phyloP scores from a whole-genome alignment of 2,329 filamentous ascomycete species.

The Alternaria sp. region DNA sequence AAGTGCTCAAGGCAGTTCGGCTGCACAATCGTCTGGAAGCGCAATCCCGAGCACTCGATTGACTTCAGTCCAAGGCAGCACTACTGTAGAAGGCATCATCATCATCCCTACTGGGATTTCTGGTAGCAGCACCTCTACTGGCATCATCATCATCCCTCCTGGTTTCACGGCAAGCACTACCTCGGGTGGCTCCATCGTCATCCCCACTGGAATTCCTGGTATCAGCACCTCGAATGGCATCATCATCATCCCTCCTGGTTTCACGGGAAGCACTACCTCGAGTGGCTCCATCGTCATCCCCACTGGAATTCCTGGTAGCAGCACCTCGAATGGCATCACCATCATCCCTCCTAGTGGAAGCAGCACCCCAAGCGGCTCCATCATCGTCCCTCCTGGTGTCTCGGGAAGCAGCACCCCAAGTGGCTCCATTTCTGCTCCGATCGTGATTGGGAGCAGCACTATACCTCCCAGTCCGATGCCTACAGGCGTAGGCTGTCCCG shows the following conservation, averaged over 20 bases:
- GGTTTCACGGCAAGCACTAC: not conserved
- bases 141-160: not conserved
- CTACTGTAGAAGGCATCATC: not conserved
- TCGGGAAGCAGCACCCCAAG: not conserved
- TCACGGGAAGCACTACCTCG: not conserved
- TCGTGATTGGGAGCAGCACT: not conserved
- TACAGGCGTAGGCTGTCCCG: constrained; percentile 6
- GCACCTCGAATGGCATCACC: not conserved
- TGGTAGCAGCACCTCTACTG: not conserved
- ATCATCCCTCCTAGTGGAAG: not conserved
- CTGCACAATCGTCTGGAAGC: not conserved
- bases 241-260: not conserved
- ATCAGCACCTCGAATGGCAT: not conserved
- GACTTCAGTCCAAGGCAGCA: not conserved
- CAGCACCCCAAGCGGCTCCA: not conserved
- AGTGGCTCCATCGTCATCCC: not conserved
- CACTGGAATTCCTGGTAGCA: not conserved
- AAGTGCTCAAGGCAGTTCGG: not conserved
- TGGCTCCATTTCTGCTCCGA: not conserved
- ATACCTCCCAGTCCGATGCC: not conserved
- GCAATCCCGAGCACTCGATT: not conserved
- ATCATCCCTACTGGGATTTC: not conserved
- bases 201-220: not conserved
- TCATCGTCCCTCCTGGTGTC: not conserved
- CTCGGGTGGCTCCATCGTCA: not conserved